Evolutionary conservation across 2,329 filamentous ascomycete genomes (phyloP), one percentile per base, ranked within the genome.

Genomic region (Beauveria caledonica): DNA sequence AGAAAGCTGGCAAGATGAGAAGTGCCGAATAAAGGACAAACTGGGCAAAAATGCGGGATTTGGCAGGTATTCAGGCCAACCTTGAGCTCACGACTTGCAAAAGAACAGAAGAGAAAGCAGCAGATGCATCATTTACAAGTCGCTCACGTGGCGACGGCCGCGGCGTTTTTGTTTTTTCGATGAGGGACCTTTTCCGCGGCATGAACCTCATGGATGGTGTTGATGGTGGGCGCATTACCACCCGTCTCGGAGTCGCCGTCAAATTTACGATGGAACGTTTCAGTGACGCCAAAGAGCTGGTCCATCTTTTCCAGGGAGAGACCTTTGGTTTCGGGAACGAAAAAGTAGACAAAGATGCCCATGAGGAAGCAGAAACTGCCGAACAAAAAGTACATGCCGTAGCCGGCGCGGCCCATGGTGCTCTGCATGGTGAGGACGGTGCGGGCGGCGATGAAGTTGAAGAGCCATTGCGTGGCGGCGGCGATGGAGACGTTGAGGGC

Each of bases 251-350:
- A 65, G 64, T 74, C 70, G 19, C 65, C 71, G 7, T 68, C 65
- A 11, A 73, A 68, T 5, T 69, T 59, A 62, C 70, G 64, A 65
- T 70, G 70, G 29, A 57, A 63, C 27, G 63, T 40, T 62, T 83
- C 80, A 4, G 80, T 81, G 53, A 85, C 77, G 50, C 85, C 85
- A 68, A 87, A 87, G 17, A 87, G 75, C 66, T 86, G 82, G 68
- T 87, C 83, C 83, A 87, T 86, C 70, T 80, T 81, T 72, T 88
- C 85, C 62, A 87, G 75, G 48, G 76, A 76, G 61, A 80, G 68
- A 40, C 86, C 86, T 76, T 89, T 89, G 11, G 87, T 90, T 73
- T 90, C 87, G 0, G 87, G 87, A 19, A 88, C 79, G 63, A 86
- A 80, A 75, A 87, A 85, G 77, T 79, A 87, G 45, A 85, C 83